A percentile compares a stretch with the other conserved stretches of the same genome.
Evolutionary conservation across 495 filamentous ascomycete species (phyloP).

Genomic region (Talaromyces nanjingensis): DNA sequence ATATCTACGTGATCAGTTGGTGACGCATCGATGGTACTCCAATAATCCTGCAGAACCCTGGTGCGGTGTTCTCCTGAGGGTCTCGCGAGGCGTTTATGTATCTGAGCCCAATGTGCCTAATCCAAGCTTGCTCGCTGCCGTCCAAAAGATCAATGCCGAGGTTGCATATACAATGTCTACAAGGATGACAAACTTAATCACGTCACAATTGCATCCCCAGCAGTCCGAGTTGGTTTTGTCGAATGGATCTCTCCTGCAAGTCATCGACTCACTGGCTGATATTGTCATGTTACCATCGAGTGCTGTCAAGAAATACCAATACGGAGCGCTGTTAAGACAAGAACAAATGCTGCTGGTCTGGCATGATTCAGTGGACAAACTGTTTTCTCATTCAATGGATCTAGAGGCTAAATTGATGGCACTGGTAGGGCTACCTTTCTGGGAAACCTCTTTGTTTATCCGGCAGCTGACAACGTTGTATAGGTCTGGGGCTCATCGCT

Average conservation of each 20-base stretch:
- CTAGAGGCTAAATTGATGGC: conserved; percentile 25
- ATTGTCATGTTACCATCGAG: conserved; percentile 12
- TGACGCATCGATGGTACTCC: conserved; percentile 22
- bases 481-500: conserved; percentile 1
- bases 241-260: conserved; percentile 19
- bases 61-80: conserved; percentile 1
- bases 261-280: conserved; percentile 23
- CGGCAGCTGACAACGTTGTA: background rate
- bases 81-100: conserved; percentile 1
- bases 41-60: background rate
- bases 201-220: conserved; percentile 21
- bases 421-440: conserved; percentile 11
- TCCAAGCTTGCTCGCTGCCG: conserved; percentile 14
- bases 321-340: conserved; percentile 22
- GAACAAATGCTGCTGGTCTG: conserved; percentile 29
- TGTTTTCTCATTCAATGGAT: conserved; percentile 24
- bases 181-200: conserved; percentile 23
- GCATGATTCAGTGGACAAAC: conserved; percentile 26
- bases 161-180: conserved; percentile 32
- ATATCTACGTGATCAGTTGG: conserved; percentile 1
- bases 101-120: background rate
- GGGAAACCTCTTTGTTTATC: background rate
- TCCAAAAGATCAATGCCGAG: conserved; percentile 16
- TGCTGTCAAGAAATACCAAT: conserved; percentile 16
- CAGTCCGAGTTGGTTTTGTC: conserved; percentile 25